Percentiles rank a stretch among this genome's conserved stretches.
phyloP scores from a whole-genome alignment of 148 eudicot species.

The Spergularia bocconei region DNA sequence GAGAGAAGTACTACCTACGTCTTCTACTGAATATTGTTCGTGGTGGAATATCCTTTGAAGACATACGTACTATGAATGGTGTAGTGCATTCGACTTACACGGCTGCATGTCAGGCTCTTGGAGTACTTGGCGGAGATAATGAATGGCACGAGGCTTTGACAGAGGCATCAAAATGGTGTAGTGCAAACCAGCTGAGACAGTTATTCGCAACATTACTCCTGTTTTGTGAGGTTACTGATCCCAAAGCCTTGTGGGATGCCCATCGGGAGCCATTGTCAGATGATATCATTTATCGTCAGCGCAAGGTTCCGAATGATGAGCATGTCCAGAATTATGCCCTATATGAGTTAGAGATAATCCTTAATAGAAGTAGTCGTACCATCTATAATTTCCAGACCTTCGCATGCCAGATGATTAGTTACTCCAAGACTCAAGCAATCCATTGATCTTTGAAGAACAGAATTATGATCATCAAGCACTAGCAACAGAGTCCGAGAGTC shows the following conservation, averaged over 20 bases:
- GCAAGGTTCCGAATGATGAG: not conserved
- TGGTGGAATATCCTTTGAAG: not conserved
- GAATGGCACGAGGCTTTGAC: not conserved
- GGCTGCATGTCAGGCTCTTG: not conserved
- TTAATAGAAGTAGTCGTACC: not conserved
- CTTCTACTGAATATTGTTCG: constrained; percentile 1
- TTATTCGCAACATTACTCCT: not conserved
- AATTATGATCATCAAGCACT: not conserved
- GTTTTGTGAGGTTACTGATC: constrained; percentile 6
- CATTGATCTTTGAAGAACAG: not conserved
- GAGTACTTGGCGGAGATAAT: constrained; percentile 10
- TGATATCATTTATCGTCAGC: not conserved
- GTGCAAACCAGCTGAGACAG: not conserved
- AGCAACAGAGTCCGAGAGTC: not conserved
- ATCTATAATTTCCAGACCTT: not conserved
- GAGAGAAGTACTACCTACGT: constrained; percentile 4
- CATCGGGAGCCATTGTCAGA: not conserved
- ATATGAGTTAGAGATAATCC: not conserved
- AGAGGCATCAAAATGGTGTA: constrained; percentile 7
- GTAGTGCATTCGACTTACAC: not conserved
- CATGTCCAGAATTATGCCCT: not conserved
- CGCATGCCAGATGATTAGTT: not conserved
- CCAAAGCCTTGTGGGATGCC: not conserved
- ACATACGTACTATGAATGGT: not conserved
- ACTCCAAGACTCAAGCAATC: not conserved